These are phyloP conservation scores for Linum tenue DNA, from an alignment of 345 rosid species.

Conservation along the genomic window DNA sequence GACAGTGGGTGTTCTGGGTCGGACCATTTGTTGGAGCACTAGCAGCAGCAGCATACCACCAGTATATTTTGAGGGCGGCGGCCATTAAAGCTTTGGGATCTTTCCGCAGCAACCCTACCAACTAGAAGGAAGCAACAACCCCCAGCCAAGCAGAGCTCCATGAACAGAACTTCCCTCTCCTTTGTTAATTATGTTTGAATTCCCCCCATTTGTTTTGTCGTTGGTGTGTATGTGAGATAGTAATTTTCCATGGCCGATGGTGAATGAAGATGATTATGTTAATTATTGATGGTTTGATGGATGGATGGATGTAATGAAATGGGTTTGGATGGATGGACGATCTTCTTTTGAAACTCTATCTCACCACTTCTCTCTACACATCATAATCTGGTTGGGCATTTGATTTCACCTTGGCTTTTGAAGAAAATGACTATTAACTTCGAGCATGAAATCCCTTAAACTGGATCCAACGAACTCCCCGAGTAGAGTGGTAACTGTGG, in stretches of 20 bases:
- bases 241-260: not conserved
- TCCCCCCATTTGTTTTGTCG: not conserved
- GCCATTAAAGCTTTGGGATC: conserved; percentile 7
- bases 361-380: too few species aligned
- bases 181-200: not conserved
- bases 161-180: not conserved
- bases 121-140: not conserved
- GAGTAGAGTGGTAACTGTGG: too few species aligned
- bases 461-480: too few species aligned
- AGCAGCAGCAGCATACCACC: conserved; percentile 4
- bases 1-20: conserved; percentile 6
- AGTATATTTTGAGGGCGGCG: conserved; percentile 2
- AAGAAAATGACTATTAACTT: too few species aligned
- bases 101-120: conserved; percentile 9
- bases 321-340: too few species aligned
- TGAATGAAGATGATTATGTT: not conserved
- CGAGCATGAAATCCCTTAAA: too few species aligned
- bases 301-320: not conserved
- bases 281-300: not conserved
- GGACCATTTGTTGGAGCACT: conserved; percentile 6
- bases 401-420: too few species aligned
- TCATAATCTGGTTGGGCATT: too few species aligned
- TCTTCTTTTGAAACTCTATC: too few species aligned
- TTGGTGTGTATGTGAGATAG: too few species aligned
- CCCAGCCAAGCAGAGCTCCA: not conserved